Base-by-base conservation (phyloP, 805 yeast species). In the Cyberlindnera euphorbiae region DNA sequence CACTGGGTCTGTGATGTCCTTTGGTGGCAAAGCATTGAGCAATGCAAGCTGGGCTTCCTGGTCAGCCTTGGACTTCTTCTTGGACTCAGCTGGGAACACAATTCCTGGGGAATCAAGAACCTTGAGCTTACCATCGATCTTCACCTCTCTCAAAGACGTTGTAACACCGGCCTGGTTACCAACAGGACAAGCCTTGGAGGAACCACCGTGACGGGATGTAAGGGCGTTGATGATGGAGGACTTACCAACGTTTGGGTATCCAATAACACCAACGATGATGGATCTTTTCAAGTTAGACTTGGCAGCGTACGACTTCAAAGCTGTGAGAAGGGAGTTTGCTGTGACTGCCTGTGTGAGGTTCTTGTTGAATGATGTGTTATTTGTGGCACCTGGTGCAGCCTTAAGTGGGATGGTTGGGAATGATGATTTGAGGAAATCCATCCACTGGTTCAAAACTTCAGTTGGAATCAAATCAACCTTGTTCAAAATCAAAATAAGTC, bases 131-230 rank as follows among this genome's bases (percentile, higher is more conserved):
- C 79, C 82, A 61, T 90, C 98, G 42, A 90, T 73, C 64, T 90
- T 93, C 41, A 90, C 88, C 60, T 88, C 94, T 64, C 97, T 77
- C 59, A 93, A 66, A 4, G 90, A 69, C 1, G 96, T 89, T 21
- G 98, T 90, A 31, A 93, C 93, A 58, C 98, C 98, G 3, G 98
- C 97, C 64, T 84, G 93, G 56, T 94, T 94, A 33, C 98, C 98
- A 22, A 84, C 94, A 12, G 98, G 97, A 58, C 97, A 93, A 10
- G 89, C 90, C 50, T 74, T 77, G 29, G 77, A 67, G 38, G 71
- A 64, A 41, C 80, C 79, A 39, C 84, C 80, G 58, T 85, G 94
- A 62, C 93, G 79, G 36, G 85, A 73, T 4, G 87, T 79, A 47
- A 90, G 69, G 2, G 97, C 82, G 61, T 90, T 90, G 56, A 90